Evolutionary conservation across 2,329 filamentous ascomycete species (phyloP).

Genomic region (Pseudocercospora eumusae): DNA sequence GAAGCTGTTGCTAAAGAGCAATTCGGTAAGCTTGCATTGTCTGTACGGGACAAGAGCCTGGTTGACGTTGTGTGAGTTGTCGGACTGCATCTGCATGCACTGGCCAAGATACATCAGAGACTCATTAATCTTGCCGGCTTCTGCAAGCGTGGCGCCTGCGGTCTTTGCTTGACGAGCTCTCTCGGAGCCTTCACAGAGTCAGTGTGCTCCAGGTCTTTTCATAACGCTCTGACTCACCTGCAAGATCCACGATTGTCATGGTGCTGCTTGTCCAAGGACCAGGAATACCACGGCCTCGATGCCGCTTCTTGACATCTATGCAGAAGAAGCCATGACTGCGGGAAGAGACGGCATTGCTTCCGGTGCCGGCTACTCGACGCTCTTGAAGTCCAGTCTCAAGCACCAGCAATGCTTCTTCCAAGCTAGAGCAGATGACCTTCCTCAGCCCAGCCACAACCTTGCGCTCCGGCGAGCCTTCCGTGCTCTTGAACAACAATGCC

Average conservation of each 20-base stretch:
- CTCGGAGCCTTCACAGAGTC: conserved; percentile 65
- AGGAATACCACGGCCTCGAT: conserved; percentile 49
- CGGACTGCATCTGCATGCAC: conserved; percentile 92
- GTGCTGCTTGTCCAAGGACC: conserved; percentile 73
- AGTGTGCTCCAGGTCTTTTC: conserved; percentile 12
- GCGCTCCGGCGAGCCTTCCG: conserved; percentile 82
- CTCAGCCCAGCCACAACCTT: conserved; percentile 91
- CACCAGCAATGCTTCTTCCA: conserved; percentile 84
- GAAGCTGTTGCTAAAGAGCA: conserved; percentile 56
- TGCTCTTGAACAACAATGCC: conserved; percentile 86
- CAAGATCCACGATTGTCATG: conserved; percentile 86
- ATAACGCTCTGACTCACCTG: conserved; percentile 56
- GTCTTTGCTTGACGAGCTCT: conserved; percentile 92
- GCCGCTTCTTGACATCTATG: conserved; percentile 86
- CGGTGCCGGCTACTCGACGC: conserved; percentile 83
- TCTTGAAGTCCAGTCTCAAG: conserved; percentile 87
- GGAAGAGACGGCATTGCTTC: conserved; percentile 88
- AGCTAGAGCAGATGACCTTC: conserved; percentile 81
- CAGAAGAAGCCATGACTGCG: conserved; percentile 96
- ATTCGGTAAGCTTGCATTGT: conserved; percentile 56
- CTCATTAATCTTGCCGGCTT: conserved; percentile 98
- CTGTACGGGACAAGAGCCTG: conserved; percentile 72
- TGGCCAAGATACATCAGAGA: conserved; percentile 97
- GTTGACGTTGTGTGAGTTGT: conserved; percentile 62
- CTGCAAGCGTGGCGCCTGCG: conserved; percentile 83